Base-by-base conservation (phyloP, 768 basidiomycete species). In the Lactarius akahatsu region DNA sequence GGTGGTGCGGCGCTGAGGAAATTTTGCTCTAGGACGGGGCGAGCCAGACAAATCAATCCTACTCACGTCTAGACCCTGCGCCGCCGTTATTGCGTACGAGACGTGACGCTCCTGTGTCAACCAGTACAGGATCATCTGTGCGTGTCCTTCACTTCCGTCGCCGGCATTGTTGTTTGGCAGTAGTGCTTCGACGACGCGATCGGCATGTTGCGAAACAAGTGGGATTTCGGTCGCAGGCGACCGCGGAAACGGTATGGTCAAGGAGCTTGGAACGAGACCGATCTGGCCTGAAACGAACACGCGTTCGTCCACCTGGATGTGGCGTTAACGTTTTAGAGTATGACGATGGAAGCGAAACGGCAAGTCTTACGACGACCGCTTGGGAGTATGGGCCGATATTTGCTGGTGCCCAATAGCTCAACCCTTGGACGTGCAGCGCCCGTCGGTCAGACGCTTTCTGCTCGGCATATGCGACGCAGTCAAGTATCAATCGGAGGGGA, bases 311-410 rank as follows among this genome's bases (percentile, higher is more conserved):
- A 84, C 87, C 94, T 96, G 45, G 61, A 66, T 32, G 20, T 34
- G 66, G 50, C 57, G 16, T 56, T 28, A 40, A 15, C 3, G 43
- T 45, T 45, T 45, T 45, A 45, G 43, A 58, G 57, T n/a, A 57
- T 15, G 18, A 30, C 28, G 45, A n/a, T 20, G 34, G 13, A 10
- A 18, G 34, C 34, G 28, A 26, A 57, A 34, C 23, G 52, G 69
- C 4, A 59, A 52, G 61, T 78, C 86, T 71, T 61, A 96, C 96
- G 60, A 82, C 80, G 69, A 98, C 85, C 2, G 94, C 91, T 77
- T 99, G 97, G 4, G 94, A 97, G 76, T 99, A 99, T 4, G 97
- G 97, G 0, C 97, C 97, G 62, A 99, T 98, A 75, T 98, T 99
- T 11, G 97, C 97, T 15, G 97, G 95, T 32, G 96, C 97, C 97